phyloP scores from a whole-genome alignment of 2,329 filamentous ascomycete genomes.

The Neocatenulostroma microsporum region DNA sequence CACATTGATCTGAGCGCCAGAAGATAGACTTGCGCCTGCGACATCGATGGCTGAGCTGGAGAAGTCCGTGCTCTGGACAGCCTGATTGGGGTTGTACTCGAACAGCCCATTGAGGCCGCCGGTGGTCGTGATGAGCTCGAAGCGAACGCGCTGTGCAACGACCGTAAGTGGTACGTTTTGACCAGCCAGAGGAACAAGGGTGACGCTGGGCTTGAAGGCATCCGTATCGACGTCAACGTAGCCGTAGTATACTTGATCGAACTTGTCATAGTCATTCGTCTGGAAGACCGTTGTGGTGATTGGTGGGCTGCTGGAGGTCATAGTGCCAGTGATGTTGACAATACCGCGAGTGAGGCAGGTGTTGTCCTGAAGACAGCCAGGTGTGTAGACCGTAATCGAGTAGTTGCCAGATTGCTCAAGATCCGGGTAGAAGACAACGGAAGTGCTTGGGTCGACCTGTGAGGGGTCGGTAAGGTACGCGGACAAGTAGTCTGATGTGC shows the following conservation, averaged over 20 bases:
- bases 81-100: slow-evolving; percentile 67
- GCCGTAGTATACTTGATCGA: slow-evolving; percentile 83
- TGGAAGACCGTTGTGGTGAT: slow-evolving; percentile 65
- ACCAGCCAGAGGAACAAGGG: slow-evolving; percentile 59
- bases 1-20: slow-evolving; percentile 60
- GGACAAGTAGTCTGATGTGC: slow-evolving; percentile 68
- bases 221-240: slow-evolving; percentile 66
- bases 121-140: slow-evolving; percentile 64
- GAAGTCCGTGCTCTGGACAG: slow-evolving; percentile 56
- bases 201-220: slow-evolving; percentile 73
- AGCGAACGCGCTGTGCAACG: slow-evolving; percentile 83
- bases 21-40: slow-evolving; percentile 62
- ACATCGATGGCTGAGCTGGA: slow-evolving; percentile 66
- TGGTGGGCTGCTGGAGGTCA: slow-evolving; percentile 45
- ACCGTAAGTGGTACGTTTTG: slow-evolving; percentile 62
- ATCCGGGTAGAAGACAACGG: slow-evolving; percentile 74
- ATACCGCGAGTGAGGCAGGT: slow-evolving; percentile 69
- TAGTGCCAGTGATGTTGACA: slow-evolving; percentile 70
- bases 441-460: slow-evolving; percentile 46
- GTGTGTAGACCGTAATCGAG: slow-evolving; percentile 82
- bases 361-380: slow-evolving; percentile 74
- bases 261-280: slow-evolving; percentile 95
- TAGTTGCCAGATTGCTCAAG: slow-evolving; percentile 88
- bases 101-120: slow-evolving; percentile 83
- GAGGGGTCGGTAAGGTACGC: slow-evolving; percentile 48